phyloP scores from a whole-genome alignment of 129 eudicot species.

The Chrysanthemum makinoi region DNA sequence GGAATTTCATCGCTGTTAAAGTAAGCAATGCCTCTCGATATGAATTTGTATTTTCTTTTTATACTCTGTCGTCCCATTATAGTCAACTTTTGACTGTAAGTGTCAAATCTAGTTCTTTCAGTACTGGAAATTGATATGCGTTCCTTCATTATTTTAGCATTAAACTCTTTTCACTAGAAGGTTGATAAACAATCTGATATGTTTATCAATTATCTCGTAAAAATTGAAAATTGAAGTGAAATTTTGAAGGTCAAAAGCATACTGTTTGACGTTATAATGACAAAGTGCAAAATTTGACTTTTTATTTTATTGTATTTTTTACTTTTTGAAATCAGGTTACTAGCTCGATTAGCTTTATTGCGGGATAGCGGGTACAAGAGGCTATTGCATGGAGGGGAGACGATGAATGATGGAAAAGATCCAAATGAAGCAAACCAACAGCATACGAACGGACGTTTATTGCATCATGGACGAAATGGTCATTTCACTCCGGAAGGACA shows the following conservation, averaged over 20 bases:
- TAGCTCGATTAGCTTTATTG: conserved; percentile 79
- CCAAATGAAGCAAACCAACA: conserved; percentile 34
- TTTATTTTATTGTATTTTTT: too few relatives aligned
- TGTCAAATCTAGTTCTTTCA: conserved; percentile 18
- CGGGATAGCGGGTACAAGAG: conserved; percentile 80
- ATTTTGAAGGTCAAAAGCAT: conserved; percentile 11
- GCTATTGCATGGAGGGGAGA: conserved; percentile 95
- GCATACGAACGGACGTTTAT: conserved; percentile 25
- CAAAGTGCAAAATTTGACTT: conserved; percentile 15
- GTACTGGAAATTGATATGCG: neutral
- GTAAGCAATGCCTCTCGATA: conserved; percentile 39
- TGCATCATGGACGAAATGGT: conserved; percentile 41
- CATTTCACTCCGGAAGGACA: conserved; percentile 61
- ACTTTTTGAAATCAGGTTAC: conserved; percentile 44
- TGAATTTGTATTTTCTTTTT: conserved; percentile 2
- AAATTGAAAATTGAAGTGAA: neutral
- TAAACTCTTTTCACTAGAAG: neutral
- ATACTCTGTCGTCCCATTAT: neutral
- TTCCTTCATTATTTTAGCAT: conserved; percentile 4
- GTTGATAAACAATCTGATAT: conserved; percentile 14
- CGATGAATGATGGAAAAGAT: conserved; percentile 39
- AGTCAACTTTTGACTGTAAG: conserved; percentile 17
- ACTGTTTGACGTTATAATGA: neutral
- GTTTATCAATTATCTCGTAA: conserved; percentile 13
- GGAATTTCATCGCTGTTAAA: conserved; percentile 80